Conservation (phyloP, 495 filamentous ascomycete species). For the Haplographium delicatum region DNA sequence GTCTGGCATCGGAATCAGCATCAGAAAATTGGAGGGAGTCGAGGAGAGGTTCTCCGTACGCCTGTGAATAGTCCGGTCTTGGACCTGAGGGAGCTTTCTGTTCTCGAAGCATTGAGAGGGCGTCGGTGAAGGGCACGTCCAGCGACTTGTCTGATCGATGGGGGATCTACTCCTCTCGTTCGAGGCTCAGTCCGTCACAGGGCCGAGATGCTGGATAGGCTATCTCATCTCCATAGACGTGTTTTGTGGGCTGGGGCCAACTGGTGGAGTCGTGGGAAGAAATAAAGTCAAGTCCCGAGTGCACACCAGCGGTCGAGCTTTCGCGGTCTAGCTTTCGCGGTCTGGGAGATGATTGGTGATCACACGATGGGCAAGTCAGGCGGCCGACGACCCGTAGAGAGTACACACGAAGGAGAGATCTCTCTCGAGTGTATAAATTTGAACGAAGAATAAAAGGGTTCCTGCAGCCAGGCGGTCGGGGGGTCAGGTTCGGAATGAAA, state of each 20-base stretch:
- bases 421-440: too few relatives aligned
- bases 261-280: constrained; percentile 5
- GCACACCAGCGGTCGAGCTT: not conserved
- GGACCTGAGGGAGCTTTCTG: constrained; percentile 49
- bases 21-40: constrained; percentile 16
- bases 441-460: too few relatives aligned
- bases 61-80: constrained; percentile 43
- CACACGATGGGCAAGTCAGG: too few relatives aligned
- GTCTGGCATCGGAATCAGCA: constrained; percentile 32
- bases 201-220: constrained; percentile 19
- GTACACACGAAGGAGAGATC: too few relatives aligned
- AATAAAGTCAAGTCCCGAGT: too few relatives aligned
- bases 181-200: constrained; percentile 24
- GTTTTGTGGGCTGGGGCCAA: not conserved
- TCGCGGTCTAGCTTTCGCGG: too few relatives aligned
- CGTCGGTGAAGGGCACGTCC: constrained; percentile 13
- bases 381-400: too few relatives aligned
- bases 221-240: constrained; percentile 24
- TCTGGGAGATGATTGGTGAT: not conserved
- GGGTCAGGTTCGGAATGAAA: too few relatives aligned
- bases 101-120: constrained; percentile 47
- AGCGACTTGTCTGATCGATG: constrained; percentile 12
- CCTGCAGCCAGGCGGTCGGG: too few relatives aligned
- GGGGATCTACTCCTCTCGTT: constrained; percentile 4
- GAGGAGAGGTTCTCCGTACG: constrained; percentile 12